These are phyloP conservation scores for Papiliotrema terrestris DNA, from an alignment of 1,284 basidiomycete genomes.

Conservation along the genomic window DNA sequence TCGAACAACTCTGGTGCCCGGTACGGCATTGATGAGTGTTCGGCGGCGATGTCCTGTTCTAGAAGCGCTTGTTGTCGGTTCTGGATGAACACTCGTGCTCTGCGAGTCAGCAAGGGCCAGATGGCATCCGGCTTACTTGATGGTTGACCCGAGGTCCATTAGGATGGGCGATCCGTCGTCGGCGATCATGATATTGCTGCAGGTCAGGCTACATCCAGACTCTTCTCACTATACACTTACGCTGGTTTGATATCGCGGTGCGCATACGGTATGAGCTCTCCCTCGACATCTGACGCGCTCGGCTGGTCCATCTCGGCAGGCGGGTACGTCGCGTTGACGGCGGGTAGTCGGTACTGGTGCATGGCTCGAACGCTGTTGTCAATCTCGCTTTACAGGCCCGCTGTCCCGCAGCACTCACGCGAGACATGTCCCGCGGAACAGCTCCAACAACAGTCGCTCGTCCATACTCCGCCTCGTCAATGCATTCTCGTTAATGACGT, in stretches of 20 bases:
- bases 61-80: constrained; percentile 79
- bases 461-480: constrained; percentile 79
- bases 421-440: constrained; percentile 91
- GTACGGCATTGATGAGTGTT: constrained; percentile 95
- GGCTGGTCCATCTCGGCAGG: constrained; percentile 13
- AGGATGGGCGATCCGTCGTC: constrained; percentile 89
- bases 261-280: constrained; percentile 75
- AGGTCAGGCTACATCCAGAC: not conserved
- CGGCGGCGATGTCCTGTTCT: constrained; percentile 90
- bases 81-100: constrained; percentile 50
- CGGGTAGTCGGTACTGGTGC: constrained; percentile 65
- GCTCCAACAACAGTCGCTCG: constrained; percentile 78
- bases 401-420: constrained; percentile 51
- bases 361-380: constrained; percentile 68
- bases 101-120: constrained; percentile 13
- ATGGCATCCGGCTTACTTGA: constrained; percentile 35
- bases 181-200: constrained; percentile 90
- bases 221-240: constrained; percentile 53
- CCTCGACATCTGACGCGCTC: constrained; percentile 28
- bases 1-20: constrained; percentile 93
- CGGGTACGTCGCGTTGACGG: constrained; percentile 39
- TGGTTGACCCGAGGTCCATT: constrained; percentile 93
- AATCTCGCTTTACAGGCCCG: not conserved
- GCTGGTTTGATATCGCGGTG: constrained; percentile 97
- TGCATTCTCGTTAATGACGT: constrained; percentile 82